Percentiles rank a stretch among this genome's conserved stretches.
These are phyloP conservation scores for Passalora sequoiae DNA, from an alignment of 2,329 filamentous ascomycete genomes.

Conservation along the genomic window DNA sequence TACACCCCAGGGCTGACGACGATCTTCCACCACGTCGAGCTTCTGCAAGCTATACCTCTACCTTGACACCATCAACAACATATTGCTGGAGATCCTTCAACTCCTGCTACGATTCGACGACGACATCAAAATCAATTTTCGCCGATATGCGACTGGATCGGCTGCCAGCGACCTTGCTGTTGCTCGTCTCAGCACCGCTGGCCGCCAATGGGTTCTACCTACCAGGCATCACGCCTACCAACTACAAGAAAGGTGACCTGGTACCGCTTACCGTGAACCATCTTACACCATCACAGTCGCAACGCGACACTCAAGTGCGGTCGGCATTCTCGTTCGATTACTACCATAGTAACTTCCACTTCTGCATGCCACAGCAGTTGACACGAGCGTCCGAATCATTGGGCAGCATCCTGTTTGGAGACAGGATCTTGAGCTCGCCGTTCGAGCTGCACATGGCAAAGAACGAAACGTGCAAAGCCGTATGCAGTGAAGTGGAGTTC, in stretches of 20 bases:
- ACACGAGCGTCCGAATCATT: constrained; percentile 80
- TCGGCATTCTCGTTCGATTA: constrained; percentile 97
- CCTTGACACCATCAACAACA: too few species aligned
- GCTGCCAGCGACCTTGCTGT: constrained; percentile 21
- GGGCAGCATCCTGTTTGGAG: constrained; percentile 94
- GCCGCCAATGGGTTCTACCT: constrained; percentile 71
- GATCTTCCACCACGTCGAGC: too few species aligned
- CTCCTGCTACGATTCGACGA: too few species aligned
- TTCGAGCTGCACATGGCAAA: constrained; percentile 81
- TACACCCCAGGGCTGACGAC: too few species aligned
- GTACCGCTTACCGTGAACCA: constrained; percentile 91
- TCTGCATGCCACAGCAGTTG: constrained; percentile 77
- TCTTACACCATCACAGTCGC: constrained; percentile 76
- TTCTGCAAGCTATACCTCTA: too few species aligned
- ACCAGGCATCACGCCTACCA: constrained; percentile 83
- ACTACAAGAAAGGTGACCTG: constrained; percentile 71
- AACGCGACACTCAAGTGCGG: constrained; percentile 72
- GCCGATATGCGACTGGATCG: constrained; percentile 20
- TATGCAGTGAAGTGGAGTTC: constrained; percentile 66
- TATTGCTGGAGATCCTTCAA: too few species aligned
- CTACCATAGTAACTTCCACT: constrained; percentile 81
- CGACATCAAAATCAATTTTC: too few species aligned
- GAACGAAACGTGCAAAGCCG: constrained; percentile 79
- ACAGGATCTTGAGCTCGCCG: constrained; percentile 94
- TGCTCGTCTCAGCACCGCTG: constrained; percentile 26